Evolutionary conservation across 306 rosid genomes (phyloP).

Genomic region (Phaseolus lunatus): DNA sequence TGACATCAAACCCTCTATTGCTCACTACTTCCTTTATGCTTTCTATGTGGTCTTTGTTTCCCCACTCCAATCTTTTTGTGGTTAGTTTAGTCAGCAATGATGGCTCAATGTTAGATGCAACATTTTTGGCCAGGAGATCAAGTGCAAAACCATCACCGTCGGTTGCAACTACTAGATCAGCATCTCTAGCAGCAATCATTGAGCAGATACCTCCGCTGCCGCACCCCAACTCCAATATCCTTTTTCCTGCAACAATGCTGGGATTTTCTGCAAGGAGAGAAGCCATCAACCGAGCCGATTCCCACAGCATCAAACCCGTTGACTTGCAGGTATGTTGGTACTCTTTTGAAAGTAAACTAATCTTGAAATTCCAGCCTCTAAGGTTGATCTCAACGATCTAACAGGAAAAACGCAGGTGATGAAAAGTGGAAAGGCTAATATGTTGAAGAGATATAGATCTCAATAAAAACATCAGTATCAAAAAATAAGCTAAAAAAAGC

Average conservation of each 20-base stretch:
- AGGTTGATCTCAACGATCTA: constrained; percentile 65
- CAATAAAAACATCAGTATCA: not conserved
- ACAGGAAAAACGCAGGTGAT: not conserved
- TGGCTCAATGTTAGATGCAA: constrained; percentile 64
- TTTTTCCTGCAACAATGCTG: constrained; percentile 68
- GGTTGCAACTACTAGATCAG: constrained; percentile 75
- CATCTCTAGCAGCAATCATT: constrained; percentile 68
- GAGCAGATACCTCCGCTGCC: constrained; percentile 93
- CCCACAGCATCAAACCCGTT: constrained; percentile 96
- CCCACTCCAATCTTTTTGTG: constrained; percentile 72
- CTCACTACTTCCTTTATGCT: constrained; percentile 60
- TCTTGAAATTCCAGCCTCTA: constrained; percentile 69
- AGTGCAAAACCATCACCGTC: constrained; percentile 85
- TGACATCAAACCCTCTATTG: constrained; percentile 70
- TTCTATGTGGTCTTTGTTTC: constrained; percentile 70
- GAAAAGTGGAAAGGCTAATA: constrained; percentile 11
- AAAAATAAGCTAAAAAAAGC: constrained; percentile 1
- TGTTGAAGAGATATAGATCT: not conserved
- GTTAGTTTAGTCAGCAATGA: constrained; percentile 55
- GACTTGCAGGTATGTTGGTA: constrained; percentile 92
- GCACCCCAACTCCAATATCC: constrained; percentile 86
- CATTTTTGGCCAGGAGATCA: constrained; percentile 66
- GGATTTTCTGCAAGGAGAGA: constrained; percentile 80
- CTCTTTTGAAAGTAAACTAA: constrained; percentile 71
- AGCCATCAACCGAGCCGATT: constrained; percentile 92